These are phyloP conservation scores for Globisporangium apiculatum DNA, from an alignment of 352 stramenopile genomes.

Conservation along the genomic window DNA sequence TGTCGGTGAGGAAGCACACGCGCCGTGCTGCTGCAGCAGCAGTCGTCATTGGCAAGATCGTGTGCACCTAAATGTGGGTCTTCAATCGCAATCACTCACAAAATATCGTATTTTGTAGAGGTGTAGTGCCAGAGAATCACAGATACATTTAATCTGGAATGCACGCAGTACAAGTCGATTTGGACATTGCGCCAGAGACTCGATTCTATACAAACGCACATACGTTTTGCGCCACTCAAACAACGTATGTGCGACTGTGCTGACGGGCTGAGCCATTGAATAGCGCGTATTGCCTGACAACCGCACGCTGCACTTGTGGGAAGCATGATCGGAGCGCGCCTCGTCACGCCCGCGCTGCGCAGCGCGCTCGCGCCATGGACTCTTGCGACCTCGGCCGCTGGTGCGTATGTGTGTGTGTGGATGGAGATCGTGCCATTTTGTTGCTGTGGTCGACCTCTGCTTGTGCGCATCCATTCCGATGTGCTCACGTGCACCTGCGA, in stretches of 20 bases:
- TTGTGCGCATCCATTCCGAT: neutral
- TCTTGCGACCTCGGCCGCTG: conserved; percentile 8
- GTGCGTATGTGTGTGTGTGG: conserved; percentile 8
- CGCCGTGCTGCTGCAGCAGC: conserved; percentile 18
- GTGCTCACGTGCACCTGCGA: neutral
- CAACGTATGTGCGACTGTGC: neutral
- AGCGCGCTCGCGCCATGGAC: conserved; percentile 23
- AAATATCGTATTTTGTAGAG: neutral
- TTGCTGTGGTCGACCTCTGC: neutral
- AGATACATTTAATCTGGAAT: neutral
- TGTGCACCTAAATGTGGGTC: too few species aligned
- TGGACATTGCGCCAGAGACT: neutral
- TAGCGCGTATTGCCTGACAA: neutral
- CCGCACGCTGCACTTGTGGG: too few species aligned
- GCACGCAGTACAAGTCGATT: neutral
- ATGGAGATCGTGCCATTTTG: neutral
- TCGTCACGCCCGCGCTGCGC: conserved; percentile 23
- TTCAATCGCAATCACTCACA: neutral
- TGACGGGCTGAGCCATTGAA: conserved; percentile 12
- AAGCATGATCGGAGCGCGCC: conserved; percentile 14
- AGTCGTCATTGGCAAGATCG: neutral
- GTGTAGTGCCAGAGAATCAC: neutral
- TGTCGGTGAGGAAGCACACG: conserved; percentile 69
- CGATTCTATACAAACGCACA: neutral
- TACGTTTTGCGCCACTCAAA: neutral